phyloP scores from a whole-genome alignment of 192 early-diverging fungal genomes.

The Martensiomyces pterosporus region DNA sequence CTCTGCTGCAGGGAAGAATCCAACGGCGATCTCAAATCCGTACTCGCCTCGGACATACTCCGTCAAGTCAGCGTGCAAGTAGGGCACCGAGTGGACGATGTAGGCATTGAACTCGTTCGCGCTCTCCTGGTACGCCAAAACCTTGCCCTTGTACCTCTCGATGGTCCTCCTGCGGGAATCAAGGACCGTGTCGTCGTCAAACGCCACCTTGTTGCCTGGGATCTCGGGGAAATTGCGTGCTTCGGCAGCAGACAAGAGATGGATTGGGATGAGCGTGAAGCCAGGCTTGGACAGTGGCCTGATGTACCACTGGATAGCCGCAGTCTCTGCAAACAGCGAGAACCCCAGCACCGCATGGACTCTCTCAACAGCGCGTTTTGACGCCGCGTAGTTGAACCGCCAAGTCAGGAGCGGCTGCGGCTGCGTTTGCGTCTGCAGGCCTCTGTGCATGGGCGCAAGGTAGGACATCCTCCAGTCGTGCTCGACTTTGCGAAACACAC shows the following conservation, averaged over 20 bases:
- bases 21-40: slow-evolving; percentile 42
- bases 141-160: slow-evolving; percentile 19
- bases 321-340: slow-evolving; percentile 18
- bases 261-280: slow-evolving; percentile 15
- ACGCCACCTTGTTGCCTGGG: slow-evolving; percentile 1
- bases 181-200: background rate
- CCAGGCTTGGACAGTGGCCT: slow-evolving; percentile 30
- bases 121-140: slow-evolving; percentile 16
- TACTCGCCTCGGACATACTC: slow-evolving; percentile 37
- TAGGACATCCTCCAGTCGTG: slow-evolving; percentile 49
- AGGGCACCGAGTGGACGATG: slow-evolving; percentile 24
- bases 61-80: slow-evolving; percentile 23
- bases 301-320: slow-evolving; percentile 38
- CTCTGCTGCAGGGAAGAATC: slow-evolving; percentile 12
- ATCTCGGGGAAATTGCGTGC: slow-evolving; percentile 24
- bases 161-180: slow-evolving; percentile 19
- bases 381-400: slow-evolving; percentile 44
- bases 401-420: slow-evolving; percentile 18
- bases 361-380: slow-evolving; percentile 12
- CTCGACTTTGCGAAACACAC: slow-evolving; percentile 43
- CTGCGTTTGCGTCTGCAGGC: slow-evolving; percentile 1
- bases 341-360: slow-evolving; percentile 30
- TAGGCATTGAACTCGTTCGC: slow-evolving; percentile 23
- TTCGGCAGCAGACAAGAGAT: slow-evolving; percentile 21
- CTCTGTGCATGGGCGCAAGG: slow-evolving; percentile 18